These are phyloP conservation scores for Auricularia sp. DNA, from an alignment of 768 basidiomycete genomes.

Conservation along the genomic window DNA sequence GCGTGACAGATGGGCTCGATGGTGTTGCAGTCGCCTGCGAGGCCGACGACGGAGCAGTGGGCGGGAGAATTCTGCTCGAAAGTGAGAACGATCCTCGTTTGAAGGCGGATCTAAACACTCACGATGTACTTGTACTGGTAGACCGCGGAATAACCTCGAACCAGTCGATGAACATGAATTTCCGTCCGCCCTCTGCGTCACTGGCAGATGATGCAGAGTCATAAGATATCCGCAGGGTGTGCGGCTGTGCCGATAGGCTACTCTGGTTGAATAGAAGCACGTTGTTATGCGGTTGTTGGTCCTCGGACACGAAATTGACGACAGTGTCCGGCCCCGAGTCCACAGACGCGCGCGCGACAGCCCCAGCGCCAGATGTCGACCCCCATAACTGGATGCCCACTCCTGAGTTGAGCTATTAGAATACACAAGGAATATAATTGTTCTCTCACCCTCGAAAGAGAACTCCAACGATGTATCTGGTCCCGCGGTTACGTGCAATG, in stretches of 20 bases:
- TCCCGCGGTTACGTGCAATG: not conserved
- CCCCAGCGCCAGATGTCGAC: not conserved
- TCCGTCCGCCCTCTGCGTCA: not conserved
- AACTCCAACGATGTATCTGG: not conserved
- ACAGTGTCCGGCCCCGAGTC: not conserved
- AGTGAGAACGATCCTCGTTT: no score
- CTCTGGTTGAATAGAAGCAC: not conserved
- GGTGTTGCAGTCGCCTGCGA: no score
- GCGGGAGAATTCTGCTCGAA: no score
- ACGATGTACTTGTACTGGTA: no score
- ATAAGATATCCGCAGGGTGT: not conserved
- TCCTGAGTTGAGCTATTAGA: not conserved
- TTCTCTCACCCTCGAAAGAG: not conserved
- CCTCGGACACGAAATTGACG: not conserved
- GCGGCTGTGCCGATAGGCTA: not conserved
- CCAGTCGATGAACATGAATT: not conserved
- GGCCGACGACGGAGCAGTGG: no score
- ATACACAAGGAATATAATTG: not conserved
- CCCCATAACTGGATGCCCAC: not conserved
- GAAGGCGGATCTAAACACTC: no score
- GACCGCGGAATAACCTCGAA: not conserved
- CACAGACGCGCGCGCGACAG: not conserved
- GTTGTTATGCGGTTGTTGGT: not conserved
- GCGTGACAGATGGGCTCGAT: no score
- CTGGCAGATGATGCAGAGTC: not conserved